Percentiles rank a stretch among this genome's conserved stretches.
Conservation (phyloP, 2,329 filamentous ascomycete species). For the Calonectria crousiana region DNA sequence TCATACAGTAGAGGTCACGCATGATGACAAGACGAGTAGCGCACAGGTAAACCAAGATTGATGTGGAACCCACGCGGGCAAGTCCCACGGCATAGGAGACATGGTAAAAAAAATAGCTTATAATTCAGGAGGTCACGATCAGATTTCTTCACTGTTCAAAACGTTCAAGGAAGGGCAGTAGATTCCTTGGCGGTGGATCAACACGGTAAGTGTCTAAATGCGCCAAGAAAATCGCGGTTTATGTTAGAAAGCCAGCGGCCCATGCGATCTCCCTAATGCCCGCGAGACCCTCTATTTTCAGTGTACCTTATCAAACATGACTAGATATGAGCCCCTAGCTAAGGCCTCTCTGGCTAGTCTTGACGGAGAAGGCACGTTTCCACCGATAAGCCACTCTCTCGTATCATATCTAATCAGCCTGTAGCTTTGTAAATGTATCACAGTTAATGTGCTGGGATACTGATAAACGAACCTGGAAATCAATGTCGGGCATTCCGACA, state of each 20-base stretch:
- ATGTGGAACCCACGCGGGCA: conserved; percentile 7
- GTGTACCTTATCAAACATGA: background rate
- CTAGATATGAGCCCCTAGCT: background rate
- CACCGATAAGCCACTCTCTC: background rate
- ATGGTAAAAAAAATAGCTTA: background rate
- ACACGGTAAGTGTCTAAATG: background rate
- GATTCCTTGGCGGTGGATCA: background rate
- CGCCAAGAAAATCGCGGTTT: background rate
- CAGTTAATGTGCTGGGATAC: background rate
- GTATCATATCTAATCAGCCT: background rate
- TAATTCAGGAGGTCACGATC: background rate
- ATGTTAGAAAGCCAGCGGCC: background rate
- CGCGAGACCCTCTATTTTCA: too few species aligned
- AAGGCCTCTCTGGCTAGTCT: background rate
- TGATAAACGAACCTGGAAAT: background rate
- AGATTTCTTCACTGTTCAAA: too few species aligned
- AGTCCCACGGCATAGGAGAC: background rate
- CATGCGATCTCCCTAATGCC: too few species aligned
- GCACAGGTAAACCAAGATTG: background rate
- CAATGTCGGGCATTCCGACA: background rate
- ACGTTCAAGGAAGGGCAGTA: background rate
- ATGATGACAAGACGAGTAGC: conserved; percentile 1
- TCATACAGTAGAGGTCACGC: background rate
- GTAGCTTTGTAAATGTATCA: background rate
- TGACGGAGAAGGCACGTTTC: background rate